Evolutionary conservation across 2,329 filamentous ascomycete genomes (phyloP).

Genomic region (Eutypa lata): DNA sequence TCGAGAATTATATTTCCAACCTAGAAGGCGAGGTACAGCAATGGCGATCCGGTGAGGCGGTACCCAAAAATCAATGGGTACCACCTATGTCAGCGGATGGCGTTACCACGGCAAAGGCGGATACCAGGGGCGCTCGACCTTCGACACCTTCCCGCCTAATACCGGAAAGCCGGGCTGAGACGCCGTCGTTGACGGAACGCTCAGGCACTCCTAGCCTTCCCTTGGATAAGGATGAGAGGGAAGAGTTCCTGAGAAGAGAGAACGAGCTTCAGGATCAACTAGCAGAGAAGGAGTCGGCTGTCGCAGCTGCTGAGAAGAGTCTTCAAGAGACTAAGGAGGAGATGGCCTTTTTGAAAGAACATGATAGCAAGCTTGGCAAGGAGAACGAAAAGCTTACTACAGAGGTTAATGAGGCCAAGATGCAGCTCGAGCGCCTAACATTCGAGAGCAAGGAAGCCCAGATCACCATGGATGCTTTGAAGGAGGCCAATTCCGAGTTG

Average conservation of each 20-base stretch:
- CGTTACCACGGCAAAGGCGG: slow-evolving; percentile 39
- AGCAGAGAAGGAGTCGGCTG: slow-evolving; percentile 83
- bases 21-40: slow-evolving; percentile 81
- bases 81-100: slow-evolving; percentile 58
- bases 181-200: slow-evolving; percentile 69
- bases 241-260: slow-evolving; percentile 91
- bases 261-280: slow-evolving; percentile 98
- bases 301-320: slow-evolving; percentile 74
- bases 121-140: slow-evolving; percentile 45
- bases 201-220: slow-evolving; percentile 83
- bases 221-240: slow-evolving; percentile 92
- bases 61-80: slow-evolving; percentile 88
- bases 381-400: slow-evolving; percentile 84
- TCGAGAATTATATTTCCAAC: slow-evolving; percentile 79
- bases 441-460: slow-evolving; percentile 96
- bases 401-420: slow-evolving; percentile 89
- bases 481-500: slow-evolving; percentile 92
- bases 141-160: slow-evolving; percentile 51
- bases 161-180: slow-evolving; percentile 60
- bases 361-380: slow-evolving; percentile 76
- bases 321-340: slow-evolving; percentile 84
- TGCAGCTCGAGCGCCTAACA: slow-evolving; percentile 92
- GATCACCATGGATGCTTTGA: slow-evolving; percentile 96
- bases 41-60: slow-evolving; percentile 85
- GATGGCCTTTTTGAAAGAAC: slow-evolving; percentile 78